A percentile compares a stretch with the other conserved stretches of the same genome.
Conservation (phyloP, 108 stramenopile species). For the Nannochloropsis salina region DNA sequence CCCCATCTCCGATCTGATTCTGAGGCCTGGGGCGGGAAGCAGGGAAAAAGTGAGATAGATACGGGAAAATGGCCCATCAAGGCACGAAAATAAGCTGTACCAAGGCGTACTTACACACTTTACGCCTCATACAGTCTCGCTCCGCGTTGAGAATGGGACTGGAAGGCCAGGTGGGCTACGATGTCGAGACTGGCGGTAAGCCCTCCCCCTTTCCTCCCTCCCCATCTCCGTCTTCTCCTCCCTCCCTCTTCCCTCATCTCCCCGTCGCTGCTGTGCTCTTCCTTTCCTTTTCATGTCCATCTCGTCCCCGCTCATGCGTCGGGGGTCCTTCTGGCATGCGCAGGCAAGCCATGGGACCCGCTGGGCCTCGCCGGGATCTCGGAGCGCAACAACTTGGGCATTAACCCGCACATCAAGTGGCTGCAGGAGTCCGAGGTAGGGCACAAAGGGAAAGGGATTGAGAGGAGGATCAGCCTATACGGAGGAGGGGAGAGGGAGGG, state of each 20-base stretch:
- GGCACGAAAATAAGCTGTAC: not conserved
- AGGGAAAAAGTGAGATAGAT: not conserved
- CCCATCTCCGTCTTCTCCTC: too few species aligned
- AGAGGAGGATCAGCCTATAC: not conserved
- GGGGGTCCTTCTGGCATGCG: too few species aligned
- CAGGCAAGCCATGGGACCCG: constrained; percentile 34
- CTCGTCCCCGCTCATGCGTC: too few species aligned
- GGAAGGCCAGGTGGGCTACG: not conserved
- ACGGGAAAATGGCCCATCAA: not conserved
- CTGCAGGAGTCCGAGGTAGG: constrained; percentile 40
- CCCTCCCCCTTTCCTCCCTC: too few species aligned
- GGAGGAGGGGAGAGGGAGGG: too few species aligned
- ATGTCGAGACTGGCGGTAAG: not conserved
- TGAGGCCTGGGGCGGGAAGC: not conserved
- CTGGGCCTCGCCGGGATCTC: constrained; percentile 36
- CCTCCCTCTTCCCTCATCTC: too few species aligned
- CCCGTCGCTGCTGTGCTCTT: too few species aligned
- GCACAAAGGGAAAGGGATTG: not conserved
- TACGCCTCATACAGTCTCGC: not conserved
- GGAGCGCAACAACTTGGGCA: constrained; percentile 34
- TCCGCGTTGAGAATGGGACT: constrained; percentile 10
- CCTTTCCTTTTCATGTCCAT: too few species aligned
- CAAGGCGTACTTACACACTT: not conserved
- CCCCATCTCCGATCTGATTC: not conserved
- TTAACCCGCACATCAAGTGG: constrained; percentile 42